Percentiles rank a stretch among this genome's conserved stretches.
Evolutionary conservation across 163 green algal species (phyloP).

Genomic region (Smithsoniella earleae): DNA sequence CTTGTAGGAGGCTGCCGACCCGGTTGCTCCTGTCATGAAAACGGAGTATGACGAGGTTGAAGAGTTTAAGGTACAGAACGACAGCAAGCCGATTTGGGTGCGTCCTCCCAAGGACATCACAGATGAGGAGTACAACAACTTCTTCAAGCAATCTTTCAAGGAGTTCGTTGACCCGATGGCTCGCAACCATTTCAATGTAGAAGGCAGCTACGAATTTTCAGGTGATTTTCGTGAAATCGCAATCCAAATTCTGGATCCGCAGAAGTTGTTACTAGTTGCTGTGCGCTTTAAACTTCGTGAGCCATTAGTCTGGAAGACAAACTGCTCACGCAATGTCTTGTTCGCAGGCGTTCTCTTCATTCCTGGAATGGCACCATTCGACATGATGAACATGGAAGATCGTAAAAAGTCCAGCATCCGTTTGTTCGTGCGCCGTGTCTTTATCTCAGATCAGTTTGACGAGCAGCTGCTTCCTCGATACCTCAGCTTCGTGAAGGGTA

Average conservation of each 20-base stretch:
- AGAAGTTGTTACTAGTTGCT: too few species aligned
- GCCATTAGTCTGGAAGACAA: too few species aligned
- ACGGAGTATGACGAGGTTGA: constrained; percentile 68
- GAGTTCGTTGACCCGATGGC: constrained; percentile 93
- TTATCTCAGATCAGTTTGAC: constrained; percentile 97
- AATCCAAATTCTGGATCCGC: too few species aligned
- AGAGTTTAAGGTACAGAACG: constrained; percentile 85
- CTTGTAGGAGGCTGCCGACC: constrained; percentile 7
- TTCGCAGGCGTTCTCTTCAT: constrained; percentile 67
- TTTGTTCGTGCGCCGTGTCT: constrained; percentile 93
- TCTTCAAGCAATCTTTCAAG: constrained; percentile 89
- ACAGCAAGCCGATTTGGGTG: constrained; percentile 96
- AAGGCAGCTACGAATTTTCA: constrained; percentile 90
- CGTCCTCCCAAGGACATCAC: constrained; percentile 65
- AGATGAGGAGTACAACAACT: constrained; percentile 82
- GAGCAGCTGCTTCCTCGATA: constrained; percentile 88
- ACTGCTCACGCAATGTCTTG: too few species aligned
- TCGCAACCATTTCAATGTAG: constrained; percentile 81
- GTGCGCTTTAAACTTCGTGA: too few species aligned
- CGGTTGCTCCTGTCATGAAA: constrained; percentile 79
- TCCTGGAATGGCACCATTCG: constrained; percentile 89
- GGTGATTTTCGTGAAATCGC: too few species aligned
- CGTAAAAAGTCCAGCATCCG: constrained; percentile 62
- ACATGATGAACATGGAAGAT: constrained; percentile 42
- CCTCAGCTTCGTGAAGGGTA: constrained; percentile 82